Conservation (phyloP, 768 basidiomycete genomes). For the button mushroom (Agaricus bisporus) region DNA sequence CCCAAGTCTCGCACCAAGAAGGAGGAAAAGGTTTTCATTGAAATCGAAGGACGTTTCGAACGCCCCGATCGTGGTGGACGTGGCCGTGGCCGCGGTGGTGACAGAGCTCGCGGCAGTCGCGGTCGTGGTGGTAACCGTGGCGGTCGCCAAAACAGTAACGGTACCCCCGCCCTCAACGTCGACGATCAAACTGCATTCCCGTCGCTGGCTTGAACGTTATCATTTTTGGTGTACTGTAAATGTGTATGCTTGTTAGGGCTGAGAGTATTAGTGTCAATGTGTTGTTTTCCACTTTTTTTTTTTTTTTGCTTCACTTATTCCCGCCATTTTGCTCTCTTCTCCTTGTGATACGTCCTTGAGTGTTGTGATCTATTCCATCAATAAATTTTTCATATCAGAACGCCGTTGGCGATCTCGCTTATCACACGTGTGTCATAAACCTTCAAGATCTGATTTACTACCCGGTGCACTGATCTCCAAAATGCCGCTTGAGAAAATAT, state of each 20-base stretch:
- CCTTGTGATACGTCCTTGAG: conserved; percentile 12
- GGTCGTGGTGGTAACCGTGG: conserved; percentile 42
- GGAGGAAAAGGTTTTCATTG: conserved; percentile 87
- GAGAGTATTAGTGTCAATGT: background rate
- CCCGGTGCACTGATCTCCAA: background rate
- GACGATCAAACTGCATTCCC: conserved; percentile 88
- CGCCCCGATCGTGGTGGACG: conserved; percentile 68
- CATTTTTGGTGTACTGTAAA: background rate
- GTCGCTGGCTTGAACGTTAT: conserved; percentile 53
- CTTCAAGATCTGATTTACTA: background rate
- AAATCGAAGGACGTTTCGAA: conserved; percentile 87
- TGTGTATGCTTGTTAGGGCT: conserved; percentile 4
- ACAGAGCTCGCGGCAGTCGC: conserved; percentile 37
- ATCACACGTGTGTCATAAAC: conserved; percentile 5
- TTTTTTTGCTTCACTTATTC: background rate
- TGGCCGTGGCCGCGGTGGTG: conserved; percentile 42
- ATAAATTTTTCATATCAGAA: background rate
- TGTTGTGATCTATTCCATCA: conserved; percentile 12
- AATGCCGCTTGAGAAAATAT: conserved; percentile 55
- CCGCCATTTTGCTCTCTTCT: background rate
- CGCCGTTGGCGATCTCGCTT: background rate
- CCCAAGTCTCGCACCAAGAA: conserved; percentile 72
- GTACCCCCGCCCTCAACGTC: conserved; percentile 50
- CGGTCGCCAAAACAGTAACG: conserved; percentile 35
- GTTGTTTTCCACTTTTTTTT: background rate